These are phyloP conservation scores for Brassica nigra DNA, from an alignment of 345 rosid genomes.

Conservation along the genomic window DNA sequence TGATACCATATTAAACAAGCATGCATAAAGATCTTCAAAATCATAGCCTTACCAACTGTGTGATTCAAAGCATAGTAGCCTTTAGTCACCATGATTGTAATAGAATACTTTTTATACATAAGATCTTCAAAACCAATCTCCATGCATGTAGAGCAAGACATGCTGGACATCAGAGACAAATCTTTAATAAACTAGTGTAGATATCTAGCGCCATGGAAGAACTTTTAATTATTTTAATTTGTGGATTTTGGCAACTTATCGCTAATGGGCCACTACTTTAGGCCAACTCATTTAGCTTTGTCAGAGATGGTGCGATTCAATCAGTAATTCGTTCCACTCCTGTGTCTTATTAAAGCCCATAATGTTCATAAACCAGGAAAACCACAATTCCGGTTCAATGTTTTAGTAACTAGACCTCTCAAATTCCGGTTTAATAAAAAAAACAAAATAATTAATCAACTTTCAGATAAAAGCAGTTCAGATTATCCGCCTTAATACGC, in stretches of 20 bases:
- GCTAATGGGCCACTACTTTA: background rate
- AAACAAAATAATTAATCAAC: no score
- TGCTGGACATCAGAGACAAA: background rate
- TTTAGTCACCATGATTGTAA: background rate
- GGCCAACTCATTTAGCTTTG: background rate
- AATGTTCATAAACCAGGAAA: background rate
- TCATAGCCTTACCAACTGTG: background rate
- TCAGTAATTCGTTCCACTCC: background rate
- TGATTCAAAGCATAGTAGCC: background rate
- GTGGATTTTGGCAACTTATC: background rate
- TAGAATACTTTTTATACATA: background rate
- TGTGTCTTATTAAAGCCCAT: background rate
- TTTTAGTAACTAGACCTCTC: no score
- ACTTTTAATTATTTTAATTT: no score
- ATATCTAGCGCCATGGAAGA: no score
- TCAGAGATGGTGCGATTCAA: background rate
- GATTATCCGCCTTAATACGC: no score
- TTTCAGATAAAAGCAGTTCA: no score
- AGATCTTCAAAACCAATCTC: background rate
- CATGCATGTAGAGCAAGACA: background rate
- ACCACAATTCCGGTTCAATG: background rate
- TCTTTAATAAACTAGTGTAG: background rate
- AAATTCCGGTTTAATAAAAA: no score
- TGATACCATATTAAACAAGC: background rate
- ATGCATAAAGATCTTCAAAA: background rate